Evolutionary conservation across 108 stramenopile genomes (phyloP), one percentile per base, ranked within the genome.

Genomic region (Nitzschia inconspicua): DNA sequence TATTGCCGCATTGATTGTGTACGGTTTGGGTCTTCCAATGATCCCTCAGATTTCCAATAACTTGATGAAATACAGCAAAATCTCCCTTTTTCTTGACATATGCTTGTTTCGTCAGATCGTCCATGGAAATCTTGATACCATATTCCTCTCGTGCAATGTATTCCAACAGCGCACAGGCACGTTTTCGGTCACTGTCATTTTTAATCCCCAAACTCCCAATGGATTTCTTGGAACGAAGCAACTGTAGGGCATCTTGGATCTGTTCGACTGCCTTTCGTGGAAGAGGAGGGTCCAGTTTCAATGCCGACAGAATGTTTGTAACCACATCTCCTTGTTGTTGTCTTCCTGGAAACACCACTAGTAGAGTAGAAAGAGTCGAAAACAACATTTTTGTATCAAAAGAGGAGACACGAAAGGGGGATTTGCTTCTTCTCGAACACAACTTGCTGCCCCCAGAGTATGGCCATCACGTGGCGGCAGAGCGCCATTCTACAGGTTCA

Each of bases 161-260:
- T 40, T 77, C 76, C 32, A 77, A 36, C 34, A 77, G 20, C 1
- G 70, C 64, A 27, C 56, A 63, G 1, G 76, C 76, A 4, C 76
- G 51, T 28, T 52, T 62, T 16, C 34, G 27, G 3, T 64, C 60
- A 36, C 51, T 63, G 48, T 77, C 76, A 16, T 36, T 20, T 47
- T 51, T 70, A n/a, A n/a, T n/a, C 18, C 76, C 76, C 14, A 77
- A 59, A 16, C 44, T 39, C 3, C 76, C 76, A 23, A 30, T n/a
- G 16, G 58, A 44, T 35, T 51, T 18, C 11, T 66, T 48, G 11
- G 55, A 29, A 16, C 60, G 51, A 18, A 77, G 30, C 4, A 54
- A 36, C 9, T 69, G 76, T 14, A 77, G 42, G 16, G 44, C 53
- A 47, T 41, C 52, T 18, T 53, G 46, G 3, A 63, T 51, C 25